Base-by-base conservation (phyloP, 2,329 filamentous ascomycete species). In the Lasiodiplodia hormozganensis region DNA sequence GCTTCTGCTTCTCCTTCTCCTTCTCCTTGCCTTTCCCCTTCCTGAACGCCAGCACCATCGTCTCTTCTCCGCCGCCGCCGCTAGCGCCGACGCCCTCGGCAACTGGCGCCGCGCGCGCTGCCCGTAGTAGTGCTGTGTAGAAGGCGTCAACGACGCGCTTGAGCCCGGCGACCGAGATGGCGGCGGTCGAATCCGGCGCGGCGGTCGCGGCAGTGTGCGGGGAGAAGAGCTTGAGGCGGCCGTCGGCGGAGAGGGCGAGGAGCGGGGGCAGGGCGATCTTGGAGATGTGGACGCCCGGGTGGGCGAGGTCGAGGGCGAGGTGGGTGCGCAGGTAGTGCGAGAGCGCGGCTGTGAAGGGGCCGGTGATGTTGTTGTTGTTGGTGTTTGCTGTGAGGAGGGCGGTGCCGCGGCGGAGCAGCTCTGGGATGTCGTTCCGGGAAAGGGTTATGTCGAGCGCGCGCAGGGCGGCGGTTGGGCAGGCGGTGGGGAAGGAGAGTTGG, bases 391-490 rank as follows among this genome's bases (percentile, higher is more conserved):
- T 16, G 25, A 74, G 70, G 34, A 49, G 36, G 8, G 49, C 40
- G 62, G 75, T 74, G 69, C 78, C 79, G 4, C 74, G 74, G 8
- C 49, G 68, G 52, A 79, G 70, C 68, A 81, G 80, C 18, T 72
- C 72, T 1, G 76, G 70, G 7, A 84, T 70, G 70, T 85, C 81
- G n/a, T 76, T 73, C 54, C 74, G 73, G 2, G 78, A 72, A 64
- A 84, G 79, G n/a, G 79, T 78, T 57, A 85, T 76, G 40, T 83
- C 81, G 47, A 84, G 73, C 54, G 77, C 78, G 68, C 82, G 82
- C 47, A 85, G 74, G 6, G 77, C 67, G 2, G 70, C 71, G 2
- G 76, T 75, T 6, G 70, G 71, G 34, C 47, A 60, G 58, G 54
- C 28, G 40, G 31, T 52, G 5, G 68, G 68, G 36, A 80, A 80